These are phyloP conservation scores for Clavispora santaluciae DNA, from an alignment of 805 yeast species.

Conservation along the genomic window DNA sequence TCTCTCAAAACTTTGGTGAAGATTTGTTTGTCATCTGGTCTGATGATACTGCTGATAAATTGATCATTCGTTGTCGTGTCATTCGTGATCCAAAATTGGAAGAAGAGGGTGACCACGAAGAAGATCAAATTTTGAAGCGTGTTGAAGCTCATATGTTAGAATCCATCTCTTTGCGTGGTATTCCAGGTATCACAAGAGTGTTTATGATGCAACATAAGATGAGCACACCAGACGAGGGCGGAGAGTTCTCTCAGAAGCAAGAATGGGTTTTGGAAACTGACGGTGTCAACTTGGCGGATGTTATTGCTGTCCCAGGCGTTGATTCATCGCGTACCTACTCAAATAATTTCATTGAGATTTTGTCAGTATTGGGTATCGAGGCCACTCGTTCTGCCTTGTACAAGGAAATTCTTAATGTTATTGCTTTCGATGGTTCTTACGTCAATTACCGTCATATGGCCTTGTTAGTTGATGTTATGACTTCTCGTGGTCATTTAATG, in stretches of 20 bases:
- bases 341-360: conserved; percentile 92
- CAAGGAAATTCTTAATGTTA: conserved; percentile 92
- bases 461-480: conserved; percentile 94
- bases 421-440: conserved; percentile 99
- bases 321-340: conserved; percentile 89
- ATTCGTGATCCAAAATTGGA: conserved; percentile 95
- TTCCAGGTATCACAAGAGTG: conserved; percentile 85
- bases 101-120: conserved; percentile 92
- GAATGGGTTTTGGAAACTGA: conserved; percentile 99
- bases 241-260: conserved; percentile 83
- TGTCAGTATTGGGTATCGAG: conserved; percentile 95
- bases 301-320: conserved; percentile 92
- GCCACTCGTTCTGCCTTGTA: conserved; percentile 94
- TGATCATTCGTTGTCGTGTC: conserved; percentile 96
- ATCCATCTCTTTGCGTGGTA: conserved; percentile 92
- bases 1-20: conserved; percentile 86
- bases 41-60: conserved; percentile 96
- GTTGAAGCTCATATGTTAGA: conserved; percentile 96
- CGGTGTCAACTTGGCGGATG: conserved; percentile 94
- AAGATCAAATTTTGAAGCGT: conserved; percentile 91
- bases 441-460: conserved; percentile 99
- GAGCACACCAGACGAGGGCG: conserved; percentile 67
- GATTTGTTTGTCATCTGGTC: conserved; percentile 98
- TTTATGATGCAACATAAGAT: conserved; percentile 84
- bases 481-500: conserved; percentile 96